Base-by-base conservation (phyloP, 345 rosid genomes). In the Nasturtium officinale region DNA sequence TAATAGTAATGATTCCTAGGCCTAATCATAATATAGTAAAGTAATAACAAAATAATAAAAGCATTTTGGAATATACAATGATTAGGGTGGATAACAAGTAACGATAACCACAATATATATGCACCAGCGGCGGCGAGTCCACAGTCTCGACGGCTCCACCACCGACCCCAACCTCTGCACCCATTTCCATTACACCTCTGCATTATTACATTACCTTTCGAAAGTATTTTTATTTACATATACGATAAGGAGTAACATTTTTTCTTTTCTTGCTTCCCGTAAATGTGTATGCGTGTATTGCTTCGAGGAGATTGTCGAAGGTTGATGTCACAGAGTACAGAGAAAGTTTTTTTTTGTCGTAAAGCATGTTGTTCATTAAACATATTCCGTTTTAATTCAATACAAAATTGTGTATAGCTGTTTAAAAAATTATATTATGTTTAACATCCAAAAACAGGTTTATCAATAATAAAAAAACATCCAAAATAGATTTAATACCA, bases 281-380 rank as follows among this genome's bases (percentile, higher is more conserved):
- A 21, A 21, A 50, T 20, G 55, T 45, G 20, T 45, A n/a, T 45
- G 50, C 9, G 4, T 45, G 50, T 50, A 50, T 50, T 20, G 29
- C 55, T 50, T 50, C 55, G n/a, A 50, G 28, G 55, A 50, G 28
- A 10, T 50, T 50, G 29, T 48, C 54, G 54, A 48, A 48, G 28
- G 54, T 47, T 17, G 54, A 48, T 48, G 9, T 20, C 55, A 50
- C 54, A 50, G 29, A 21, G n/a, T 10, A 20, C 55, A 3, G 15
- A 21, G 55, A 51, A 21, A 51, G 28, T 5, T 21, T 21, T 21
- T 21, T 51, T 21, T 51, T 51, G 30, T 51, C 29, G 55, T 51
- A 10, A 20, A 51, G 15, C 29, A 4, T 50, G 3, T 50, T 20
- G 54, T 50, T 51, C 7, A 20, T 25, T n/a, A 51, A 51, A 21